Evolutionary conservation across 2,329 filamentous ascomycete genomes (phyloP).

Genomic region (Talaromyces sp.): DNA sequence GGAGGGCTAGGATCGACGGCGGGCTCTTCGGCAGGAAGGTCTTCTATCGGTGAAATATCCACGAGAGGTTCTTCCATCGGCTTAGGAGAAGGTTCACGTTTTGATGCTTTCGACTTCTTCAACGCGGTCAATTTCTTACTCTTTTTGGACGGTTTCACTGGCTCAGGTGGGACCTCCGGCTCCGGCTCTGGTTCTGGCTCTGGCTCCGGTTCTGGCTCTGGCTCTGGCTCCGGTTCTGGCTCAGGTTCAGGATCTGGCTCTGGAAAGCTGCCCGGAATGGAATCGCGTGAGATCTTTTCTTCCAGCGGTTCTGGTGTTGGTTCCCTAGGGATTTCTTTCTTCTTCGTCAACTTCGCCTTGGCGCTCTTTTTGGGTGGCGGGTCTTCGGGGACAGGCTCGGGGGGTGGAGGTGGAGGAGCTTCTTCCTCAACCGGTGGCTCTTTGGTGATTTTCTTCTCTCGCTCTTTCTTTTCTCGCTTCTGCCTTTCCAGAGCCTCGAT

Average conservation of each 20-base stretch:
- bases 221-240: constrained; percentile 31
- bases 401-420: constrained; percentile 27
- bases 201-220: constrained; percentile 38
- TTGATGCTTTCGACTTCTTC: constrained; percentile 18
- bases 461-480: constrained; percentile 33
- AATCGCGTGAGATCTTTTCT: constrained; percentile 24
- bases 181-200: constrained; percentile 30
- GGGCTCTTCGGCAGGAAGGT: constrained; percentile 20
- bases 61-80: constrained; percentile 10
- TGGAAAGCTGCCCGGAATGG: constrained; percentile 54
- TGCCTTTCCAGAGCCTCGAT: constrained; percentile 45
- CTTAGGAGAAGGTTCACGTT: constrained; percentile 16
- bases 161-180: constrained; percentile 22
- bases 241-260: constrained; percentile 33
- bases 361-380: constrained; percentile 14
- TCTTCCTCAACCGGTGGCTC: constrained; percentile 22
- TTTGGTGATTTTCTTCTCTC: constrained; percentile 34
- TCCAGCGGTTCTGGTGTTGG: constrained; percentile 17
- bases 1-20: constrained; percentile 21
- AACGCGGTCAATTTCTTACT: constrained; percentile 21
- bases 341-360: constrained; percentile 24
- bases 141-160: constrained; percentile 37
- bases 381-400: constrained; percentile 22
- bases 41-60: constrained; percentile 14
- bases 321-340: constrained; percentile 35